These are phyloP conservation scores for Begonia masoniana DNA, from an alignment of 306 rosid species.

Conservation along the genomic window DNA sequence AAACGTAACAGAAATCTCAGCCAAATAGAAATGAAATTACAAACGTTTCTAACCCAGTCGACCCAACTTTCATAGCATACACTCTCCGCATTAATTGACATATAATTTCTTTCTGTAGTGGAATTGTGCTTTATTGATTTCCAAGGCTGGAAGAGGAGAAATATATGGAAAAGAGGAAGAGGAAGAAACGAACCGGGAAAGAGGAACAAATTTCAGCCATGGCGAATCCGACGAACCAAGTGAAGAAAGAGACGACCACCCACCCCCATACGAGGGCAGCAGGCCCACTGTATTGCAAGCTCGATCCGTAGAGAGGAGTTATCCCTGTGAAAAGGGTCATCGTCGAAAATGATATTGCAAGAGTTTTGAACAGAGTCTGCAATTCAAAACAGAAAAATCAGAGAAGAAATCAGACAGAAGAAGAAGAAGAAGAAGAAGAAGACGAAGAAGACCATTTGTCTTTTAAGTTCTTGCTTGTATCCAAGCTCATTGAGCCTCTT, in stretches of 20 bases:
- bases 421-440: conserved; percentile 6
- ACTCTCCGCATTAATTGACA: too few relatives aligned
- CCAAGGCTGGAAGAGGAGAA: background rate
- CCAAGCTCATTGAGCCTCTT: conserved; percentile 76
- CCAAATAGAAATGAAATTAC: too few relatives aligned
- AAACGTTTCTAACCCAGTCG: too few relatives aligned
- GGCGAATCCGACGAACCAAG: conserved; percentile 79
- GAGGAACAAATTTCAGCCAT: conserved; percentile 95
- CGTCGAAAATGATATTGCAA: conserved; percentile 79
- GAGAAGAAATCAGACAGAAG: background rate
- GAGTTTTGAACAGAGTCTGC: conserved; percentile 83
- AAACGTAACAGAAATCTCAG: too few relatives aligned
- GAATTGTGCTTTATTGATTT: too few relatives aligned
- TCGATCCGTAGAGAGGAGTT: conserved; percentile 80
- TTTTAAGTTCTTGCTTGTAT: conserved; percentile 79
- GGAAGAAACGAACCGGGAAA: conserved; percentile 48
- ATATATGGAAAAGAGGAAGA: background rate
- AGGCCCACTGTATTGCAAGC: conserved; percentile 76
- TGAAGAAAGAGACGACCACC: conserved; percentile 75
- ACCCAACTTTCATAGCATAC: too few relatives aligned
- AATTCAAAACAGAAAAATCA: background rate
- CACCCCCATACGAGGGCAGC: conserved; percentile 89
- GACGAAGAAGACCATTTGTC: conserved; percentile 53
- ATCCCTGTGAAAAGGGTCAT: conserved; percentile 93
- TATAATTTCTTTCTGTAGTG: too few relatives aligned